Evolutionary conservation across 2,329 filamentous ascomycete species (phyloP), one percentile per base, ranked within the genome.

Genomic region (Trichoderma endophyticum): DNA sequence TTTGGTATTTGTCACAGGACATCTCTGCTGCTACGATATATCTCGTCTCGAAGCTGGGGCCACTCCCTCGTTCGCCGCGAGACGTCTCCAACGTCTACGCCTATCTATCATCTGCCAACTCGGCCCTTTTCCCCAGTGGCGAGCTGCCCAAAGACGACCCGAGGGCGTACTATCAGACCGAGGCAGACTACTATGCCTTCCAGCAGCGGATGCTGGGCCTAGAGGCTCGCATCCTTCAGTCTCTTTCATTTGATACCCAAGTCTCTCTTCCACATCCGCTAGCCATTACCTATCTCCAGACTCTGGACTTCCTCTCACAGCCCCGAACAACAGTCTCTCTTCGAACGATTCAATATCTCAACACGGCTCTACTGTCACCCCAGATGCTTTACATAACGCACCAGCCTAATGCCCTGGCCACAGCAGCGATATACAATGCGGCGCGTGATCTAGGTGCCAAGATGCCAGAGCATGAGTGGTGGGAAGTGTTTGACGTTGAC

Each of bases 401-500:
- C 79, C 96, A 98, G 80, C 95, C 96, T 1, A 88, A 92, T 73
- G 89, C 91, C 28, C 85, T 99, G 11, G 95, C 96, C 5, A 93
- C 94, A 3, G 93, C 95, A 1, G 93, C 95, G 1, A 92, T 98
- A 36, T 99, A 98, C 79, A 89, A 94, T n/a, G 93, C 95, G 0
- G 92, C 94, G 1, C 88, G 91, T 59, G 94, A 98, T 75, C 80
- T 89, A 1, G 90, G 88, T 0, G 89, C 92, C 14, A 94, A 93
- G 80, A 86, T 98, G 82, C 94, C 95, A 0, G 92, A 92, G 74
- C 89, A 88, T 62, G 91, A 93, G 74, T 99, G 96, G 96, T 99
- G 96, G 96, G 95, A 98, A 81, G 93, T 98, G 0, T 98, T 98
- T 80, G 96, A 99, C 81, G 93, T 96, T 8, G 95, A 98, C 77